These are phyloP conservation scores for Henckelia pumila DNA, from an alignment of 257 asterid genomes.

Conservation along the genomic window DNA sequence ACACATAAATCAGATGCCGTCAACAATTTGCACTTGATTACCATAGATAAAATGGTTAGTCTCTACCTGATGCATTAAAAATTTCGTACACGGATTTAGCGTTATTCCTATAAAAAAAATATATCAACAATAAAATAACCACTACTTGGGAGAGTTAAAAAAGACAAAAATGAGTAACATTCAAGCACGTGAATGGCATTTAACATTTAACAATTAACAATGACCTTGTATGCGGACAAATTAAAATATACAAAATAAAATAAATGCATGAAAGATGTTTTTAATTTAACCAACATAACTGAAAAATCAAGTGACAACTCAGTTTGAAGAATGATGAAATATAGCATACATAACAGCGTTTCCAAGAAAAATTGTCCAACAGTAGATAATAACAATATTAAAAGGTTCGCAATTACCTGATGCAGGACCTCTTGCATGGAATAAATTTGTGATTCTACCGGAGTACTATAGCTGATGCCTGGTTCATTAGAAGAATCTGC, in stretches of 20 bases:
- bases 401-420: slow-evolving; percentile 59
- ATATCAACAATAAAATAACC: not conserved
- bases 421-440: slow-evolving; percentile 76
- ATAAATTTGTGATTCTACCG: slow-evolving; percentile 53
- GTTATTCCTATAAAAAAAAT: not conserved
- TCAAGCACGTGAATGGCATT: not conserved
- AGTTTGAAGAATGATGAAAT: not conserved
- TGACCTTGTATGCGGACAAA: not conserved
- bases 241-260: not conserved
- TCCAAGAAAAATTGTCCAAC: not conserved
- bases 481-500: slow-evolving; percentile 59
- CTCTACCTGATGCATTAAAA: not conserved
- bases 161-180: not conserved
- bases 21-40: not conserved
- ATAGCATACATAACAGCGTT: not conserved
- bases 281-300: not conserved
- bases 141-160: not conserved
- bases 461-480: slow-evolving; percentile 44
- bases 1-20: slow-evolving; percentile 5
- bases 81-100: not conserved
- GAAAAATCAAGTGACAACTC: not conserved
- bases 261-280: not conserved
- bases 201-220: too few species aligned
- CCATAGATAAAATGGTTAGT: not conserved
- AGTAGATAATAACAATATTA: not conserved